A percentile compares a stretch with the other conserved stretches of the same genome.
phyloP scores from a whole-genome alignment of 140 eudicot genomes.

The Oenanthe javanica region DNA sequence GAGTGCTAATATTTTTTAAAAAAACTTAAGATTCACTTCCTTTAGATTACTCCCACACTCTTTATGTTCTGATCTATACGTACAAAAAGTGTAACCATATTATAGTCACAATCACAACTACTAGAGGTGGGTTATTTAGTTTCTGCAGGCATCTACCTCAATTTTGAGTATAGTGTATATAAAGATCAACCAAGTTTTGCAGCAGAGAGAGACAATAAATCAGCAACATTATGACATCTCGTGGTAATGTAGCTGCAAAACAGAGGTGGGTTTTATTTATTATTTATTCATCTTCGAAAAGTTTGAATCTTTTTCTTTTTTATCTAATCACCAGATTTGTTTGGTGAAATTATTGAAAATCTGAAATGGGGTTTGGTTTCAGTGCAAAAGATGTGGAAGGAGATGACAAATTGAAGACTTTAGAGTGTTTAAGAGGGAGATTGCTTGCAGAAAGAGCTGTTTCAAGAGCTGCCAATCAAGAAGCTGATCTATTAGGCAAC shows the following conservation, averaged over 20 bases:
- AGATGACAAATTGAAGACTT: constrained; percentile 48
- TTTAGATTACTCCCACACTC: neutral
- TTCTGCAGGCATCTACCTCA: constrained; percentile 6
- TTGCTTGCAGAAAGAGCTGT: constrained; percentile 85
- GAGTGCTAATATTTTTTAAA: neutral
- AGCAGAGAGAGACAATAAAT: constrained; percentile 13
- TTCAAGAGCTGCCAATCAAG: constrained; percentile 69
- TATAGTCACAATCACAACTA: neutral
- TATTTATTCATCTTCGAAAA: neutral
- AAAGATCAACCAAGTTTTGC: constrained; percentile 9
- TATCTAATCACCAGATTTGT: neutral
- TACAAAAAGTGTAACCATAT: neutral
- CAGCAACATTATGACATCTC: constrained; percentile 22
- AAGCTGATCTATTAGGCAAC: constrained; percentile 41
- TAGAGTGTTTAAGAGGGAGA: constrained; percentile 89
- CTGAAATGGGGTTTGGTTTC: constrained; percentile 21
- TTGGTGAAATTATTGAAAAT: constrained; percentile 8
- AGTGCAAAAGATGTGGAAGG: constrained; percentile 53
- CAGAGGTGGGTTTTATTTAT: constrained; percentile 33
- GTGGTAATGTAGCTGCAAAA: constrained; percentile 36
- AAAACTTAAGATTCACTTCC: neutral
- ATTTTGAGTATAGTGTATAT: neutral
- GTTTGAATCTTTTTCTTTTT: neutral
- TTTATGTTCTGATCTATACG: neutral
- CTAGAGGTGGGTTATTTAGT: neutral